Conservation (phyloP, 257 asterid genomes). For the Mitragyna speciosa region DNA sequence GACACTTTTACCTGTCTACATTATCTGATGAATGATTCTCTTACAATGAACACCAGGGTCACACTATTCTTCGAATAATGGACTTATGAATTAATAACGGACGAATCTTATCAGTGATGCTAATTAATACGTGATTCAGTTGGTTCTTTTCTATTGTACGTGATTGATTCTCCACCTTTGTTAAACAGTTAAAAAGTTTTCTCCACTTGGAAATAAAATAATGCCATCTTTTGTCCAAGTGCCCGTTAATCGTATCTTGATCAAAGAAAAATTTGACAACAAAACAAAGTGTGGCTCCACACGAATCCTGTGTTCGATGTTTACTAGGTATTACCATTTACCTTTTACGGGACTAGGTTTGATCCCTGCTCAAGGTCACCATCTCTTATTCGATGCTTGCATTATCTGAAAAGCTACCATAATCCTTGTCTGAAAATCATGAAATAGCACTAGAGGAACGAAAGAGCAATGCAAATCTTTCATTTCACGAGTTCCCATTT, state of each 20-base stretch:
- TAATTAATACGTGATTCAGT: background rate
- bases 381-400: too few relatives aligned
- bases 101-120: background rate
- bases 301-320: background rate
- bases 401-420: too few relatives aligned
- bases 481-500: background rate
- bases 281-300: background rate
- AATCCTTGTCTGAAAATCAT: background rate
- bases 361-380: background rate
- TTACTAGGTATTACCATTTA: background rate
- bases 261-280: background rate
- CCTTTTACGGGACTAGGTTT: background rate
- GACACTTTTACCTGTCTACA: background rate
- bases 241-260: background rate
- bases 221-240: background rate
- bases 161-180: background rate
- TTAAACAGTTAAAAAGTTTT: background rate
- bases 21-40: background rate
- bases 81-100: background rate
- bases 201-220: background rate
- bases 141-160: background rate
- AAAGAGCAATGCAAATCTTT: background rate
- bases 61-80: background rate
- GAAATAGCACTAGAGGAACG: background rate
- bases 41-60: background rate